These are phyloP conservation scores for Trichocomaceae sp. DNA, from an alignment of 2,329 filamentous ascomycete genomes.

Conservation along the genomic window DNA sequence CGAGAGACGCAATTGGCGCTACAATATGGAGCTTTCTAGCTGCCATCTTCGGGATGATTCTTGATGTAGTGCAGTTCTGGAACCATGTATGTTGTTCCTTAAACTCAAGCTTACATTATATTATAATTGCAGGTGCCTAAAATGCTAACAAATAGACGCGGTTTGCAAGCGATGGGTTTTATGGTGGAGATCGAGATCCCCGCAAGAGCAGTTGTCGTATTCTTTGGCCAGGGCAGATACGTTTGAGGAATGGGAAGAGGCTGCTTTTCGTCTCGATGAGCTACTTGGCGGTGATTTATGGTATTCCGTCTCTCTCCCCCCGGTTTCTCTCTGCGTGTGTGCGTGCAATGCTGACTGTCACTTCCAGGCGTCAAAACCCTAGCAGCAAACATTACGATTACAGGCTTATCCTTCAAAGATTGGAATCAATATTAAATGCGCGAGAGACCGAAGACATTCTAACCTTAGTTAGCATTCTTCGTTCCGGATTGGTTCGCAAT, in stretches of 20 bases:
- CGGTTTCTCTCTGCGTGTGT: background rate
- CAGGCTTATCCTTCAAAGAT: conserved; percentile 69
- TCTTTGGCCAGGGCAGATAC: conserved; percentile 58
- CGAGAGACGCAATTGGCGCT: conserved; percentile 21
- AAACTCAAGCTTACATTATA: background rate
- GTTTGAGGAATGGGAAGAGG: conserved; percentile 81
- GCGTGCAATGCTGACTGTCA: background rate
- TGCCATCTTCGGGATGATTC: conserved; percentile 50
- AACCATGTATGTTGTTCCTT: conserved; percentile 41
- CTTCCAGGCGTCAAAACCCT: conserved; percentile 69
- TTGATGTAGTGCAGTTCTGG: conserved; percentile 60
- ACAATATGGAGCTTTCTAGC: conserved; percentile 23
- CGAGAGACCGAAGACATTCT: conserved; percentile 66
- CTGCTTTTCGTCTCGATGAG: conserved; percentile 76
- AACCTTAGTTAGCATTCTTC: conserved; percentile 68
- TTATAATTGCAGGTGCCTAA: background rate
- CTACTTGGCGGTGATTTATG: conserved; percentile 74
- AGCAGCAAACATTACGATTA: conserved; percentile 80
- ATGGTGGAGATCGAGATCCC: conserved; percentile 62
- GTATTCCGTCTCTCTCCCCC: conserved; percentile 38
- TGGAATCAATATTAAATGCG: conserved; percentile 63
- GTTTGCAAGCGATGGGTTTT: conserved; percentile 54
- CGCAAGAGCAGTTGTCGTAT: conserved; percentile 59
- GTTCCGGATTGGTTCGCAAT: conserved; percentile 71
- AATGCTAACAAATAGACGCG: background rate